phyloP scores from a whole-genome alignment of 164 flowering plant species.

The Aristolochia californica region DNA sequence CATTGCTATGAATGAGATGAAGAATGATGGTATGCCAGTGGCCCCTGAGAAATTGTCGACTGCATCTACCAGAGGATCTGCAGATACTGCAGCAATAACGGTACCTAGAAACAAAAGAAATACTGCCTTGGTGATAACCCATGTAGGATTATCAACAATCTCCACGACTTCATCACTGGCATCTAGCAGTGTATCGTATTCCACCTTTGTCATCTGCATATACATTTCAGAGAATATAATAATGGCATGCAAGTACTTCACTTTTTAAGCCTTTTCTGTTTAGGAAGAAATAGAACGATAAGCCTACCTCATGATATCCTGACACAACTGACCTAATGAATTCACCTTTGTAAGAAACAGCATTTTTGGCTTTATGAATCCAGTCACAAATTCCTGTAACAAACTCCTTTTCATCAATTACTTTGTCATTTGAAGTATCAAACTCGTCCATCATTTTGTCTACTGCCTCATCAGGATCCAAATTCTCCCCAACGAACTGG shows the following conservation, averaged over 20 bases:
- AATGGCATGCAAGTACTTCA: neutral
- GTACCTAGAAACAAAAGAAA: conserved; percentile 29
- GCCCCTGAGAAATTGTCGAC: conserved; percentile 37
- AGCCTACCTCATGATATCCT: conserved; percentile 38
- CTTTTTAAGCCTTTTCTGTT: neutral
- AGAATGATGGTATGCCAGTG: conserved; percentile 34
- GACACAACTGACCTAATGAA: conserved; percentile 23
- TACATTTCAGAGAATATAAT: neutral
- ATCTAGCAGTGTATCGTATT: conserved; percentile 34
- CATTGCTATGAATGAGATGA: conserved; percentile 28
- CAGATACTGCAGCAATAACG: conserved; percentile 27
- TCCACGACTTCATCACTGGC: conserved; percentile 47
- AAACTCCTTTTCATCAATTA: conserved; percentile 40
- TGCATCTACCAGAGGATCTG: conserved; percentile 42
- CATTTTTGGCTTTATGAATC: conserved; percentile 40
- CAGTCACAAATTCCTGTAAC: conserved; percentile 47
- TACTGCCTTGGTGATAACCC: conserved; percentile 27
- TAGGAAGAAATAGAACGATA: neutral
- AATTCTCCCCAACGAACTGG: conserved; percentile 45
- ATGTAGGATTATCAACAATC: conserved; percentile 13
- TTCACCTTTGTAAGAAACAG: conserved; percentile 20
- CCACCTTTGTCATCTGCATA: conserved; percentile 46
- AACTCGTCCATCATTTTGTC: conserved; percentile 50
- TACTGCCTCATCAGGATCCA: conserved; percentile 53
- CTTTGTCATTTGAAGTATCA: conserved; percentile 39